Evolutionary conservation across 768 basidiomycete species (phyloP), one percentile per base, ranked within the genome.

Genomic region (Megacollybia marginata): DNA sequence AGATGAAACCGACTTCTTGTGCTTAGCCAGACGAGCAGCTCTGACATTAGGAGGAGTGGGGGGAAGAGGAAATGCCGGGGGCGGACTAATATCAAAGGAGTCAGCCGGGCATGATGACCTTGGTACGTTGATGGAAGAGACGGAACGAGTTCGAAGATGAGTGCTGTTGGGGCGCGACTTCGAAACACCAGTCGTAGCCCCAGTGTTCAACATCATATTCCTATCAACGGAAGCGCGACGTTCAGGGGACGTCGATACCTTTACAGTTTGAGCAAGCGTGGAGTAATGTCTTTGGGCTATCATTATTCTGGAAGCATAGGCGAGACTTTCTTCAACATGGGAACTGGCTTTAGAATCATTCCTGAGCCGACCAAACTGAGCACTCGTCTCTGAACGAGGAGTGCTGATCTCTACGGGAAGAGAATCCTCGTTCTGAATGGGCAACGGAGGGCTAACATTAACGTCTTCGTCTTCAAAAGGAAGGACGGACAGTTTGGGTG

Each of bases 241-340:
- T 32, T 76, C 72, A 18, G 73, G 72, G 4, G 77, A 77, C 7
- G 68, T 65, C 23, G 78, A 69, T 34, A 86, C 69, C 4, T 80
- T 66, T 33, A 87, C 65, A 4, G 82, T 85, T 50, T 79, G 80
- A 2, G 85, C 85, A 44, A 86, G 67, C 1, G 83, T 68, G 3
- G 85, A 87, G 56, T 84, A 86, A 61, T 87, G 85, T 43, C 80
- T 70, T 59, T 87, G 81, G 0, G 85, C 85, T 47, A 84, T 65
- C 83, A 87, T 84, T 57, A 87, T 82, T 51, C 68, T 69, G 31
- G 78, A 77, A 5, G 74, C 73, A 54, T 72, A 74, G 0, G 67
- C 74, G 35, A 77, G 51, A 42, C 71, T 72, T 33, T 80, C 82
- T 40, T 81, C 78, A 48, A 71, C 60, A 54, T 74, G 74, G 10